phyloP scores from a whole-genome alignment of 257 asterid species.

The Nicotiana sylvestris region DNA sequence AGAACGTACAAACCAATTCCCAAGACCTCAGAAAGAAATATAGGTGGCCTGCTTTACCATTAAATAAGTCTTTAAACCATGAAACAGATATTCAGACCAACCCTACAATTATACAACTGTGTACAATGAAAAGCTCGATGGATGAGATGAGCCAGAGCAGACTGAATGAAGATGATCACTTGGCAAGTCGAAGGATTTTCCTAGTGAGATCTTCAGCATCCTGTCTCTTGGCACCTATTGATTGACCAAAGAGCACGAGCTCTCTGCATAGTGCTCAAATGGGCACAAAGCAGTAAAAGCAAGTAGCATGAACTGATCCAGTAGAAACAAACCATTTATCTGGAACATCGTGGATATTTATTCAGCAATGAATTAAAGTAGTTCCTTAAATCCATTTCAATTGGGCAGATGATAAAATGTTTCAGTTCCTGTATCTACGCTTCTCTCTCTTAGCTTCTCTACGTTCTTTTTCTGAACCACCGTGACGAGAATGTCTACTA shows the following conservation, averaged over 20 bases:
- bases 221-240: not conserved
- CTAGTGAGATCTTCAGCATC: not conserved
- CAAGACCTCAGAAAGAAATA: not conserved
- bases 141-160: not conserved
- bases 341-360: not conserved
- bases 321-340: not conserved
- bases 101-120: not conserved
- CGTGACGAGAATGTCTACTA: slow-evolving; percentile 43
- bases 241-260: not conserved
- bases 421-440: slow-evolving; percentile 31
- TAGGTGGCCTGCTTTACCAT: not conserved
- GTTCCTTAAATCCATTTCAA: not conserved
- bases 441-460: slow-evolving; percentile 44
- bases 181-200: not conserved
- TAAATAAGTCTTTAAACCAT: not conserved
- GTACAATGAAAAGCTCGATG: not conserved
- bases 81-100: not conserved
- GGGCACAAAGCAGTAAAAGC: not conserved
- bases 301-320: not conserved
- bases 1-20: not conserved
- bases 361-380: not conserved
- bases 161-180: not conserved
- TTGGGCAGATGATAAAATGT: not conserved
- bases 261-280: not conserved
- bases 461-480: slow-evolving; percentile 47